These are phyloP conservation scores for Alternaria ethzedia DNA, from an alignment of 2,329 filamentous ascomycete genomes.

Conservation along the genomic window DNA sequence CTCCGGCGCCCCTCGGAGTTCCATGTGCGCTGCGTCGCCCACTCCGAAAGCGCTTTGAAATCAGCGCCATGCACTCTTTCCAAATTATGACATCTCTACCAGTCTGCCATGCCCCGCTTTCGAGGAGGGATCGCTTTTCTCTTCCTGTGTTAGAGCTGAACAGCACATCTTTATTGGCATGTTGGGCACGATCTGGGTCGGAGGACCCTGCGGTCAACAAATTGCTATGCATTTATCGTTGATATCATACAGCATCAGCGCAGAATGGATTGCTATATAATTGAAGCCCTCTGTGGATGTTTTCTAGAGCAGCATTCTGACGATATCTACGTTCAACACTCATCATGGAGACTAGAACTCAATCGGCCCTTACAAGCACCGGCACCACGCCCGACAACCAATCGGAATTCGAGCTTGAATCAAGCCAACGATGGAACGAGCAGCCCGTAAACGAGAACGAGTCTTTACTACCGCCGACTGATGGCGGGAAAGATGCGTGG, in stretches of 20 bases:
- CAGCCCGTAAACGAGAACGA: slow-evolving; percentile 9
- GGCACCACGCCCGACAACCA: neutral
- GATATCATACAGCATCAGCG: neutral
- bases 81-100: neutral
- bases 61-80: neutral
- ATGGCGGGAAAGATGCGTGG: slow-evolving; percentile 60
- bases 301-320: neutral
- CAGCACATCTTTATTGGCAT: neutral
- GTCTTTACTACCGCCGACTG: slow-evolving; percentile 52
- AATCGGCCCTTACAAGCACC: neutral
- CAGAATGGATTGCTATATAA: neutral
- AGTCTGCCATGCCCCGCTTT: slow-evolving; percentile 1
- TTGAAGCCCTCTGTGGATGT: neutral
- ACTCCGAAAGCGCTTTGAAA: neutral
- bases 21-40: neutral
- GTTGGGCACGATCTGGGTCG: neutral
- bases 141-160: neutral
- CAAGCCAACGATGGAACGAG: slow-evolving; percentile 7
- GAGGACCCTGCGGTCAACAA: neutral
- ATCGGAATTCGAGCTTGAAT: slow-evolving; percentile 5
- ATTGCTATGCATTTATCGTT: neutral
- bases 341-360: neutral
- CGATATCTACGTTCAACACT: neutral
- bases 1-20: neutral
- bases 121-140: neutral